phyloP scores from a whole-genome alignment of 2,329 filamentous ascomycete species.

The Setomelanomma holmii region DNA sequence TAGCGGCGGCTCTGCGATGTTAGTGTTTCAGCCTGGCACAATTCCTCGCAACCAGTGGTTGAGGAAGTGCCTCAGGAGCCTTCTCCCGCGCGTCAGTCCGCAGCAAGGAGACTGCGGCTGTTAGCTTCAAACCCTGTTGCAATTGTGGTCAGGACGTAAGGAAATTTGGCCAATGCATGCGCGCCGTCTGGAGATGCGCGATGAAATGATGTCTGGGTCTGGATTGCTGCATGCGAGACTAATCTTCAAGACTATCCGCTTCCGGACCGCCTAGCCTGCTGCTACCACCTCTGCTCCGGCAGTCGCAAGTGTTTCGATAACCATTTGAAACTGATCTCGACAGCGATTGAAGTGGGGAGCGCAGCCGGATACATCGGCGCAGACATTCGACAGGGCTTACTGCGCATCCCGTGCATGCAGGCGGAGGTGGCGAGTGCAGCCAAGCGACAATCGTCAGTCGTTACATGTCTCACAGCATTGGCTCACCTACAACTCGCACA shows the following conservation, averaged over 20 bases:
- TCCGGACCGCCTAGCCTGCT: no score
- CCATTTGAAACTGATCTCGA: not conserved
- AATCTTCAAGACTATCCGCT: slow-evolving; percentile 13
- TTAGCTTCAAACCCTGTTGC: not conserved
- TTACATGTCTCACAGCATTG: slow-evolving; percentile 23
- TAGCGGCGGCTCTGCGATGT: slow-evolving; percentile 21
- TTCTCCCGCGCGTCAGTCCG: slow-evolving; percentile 18
- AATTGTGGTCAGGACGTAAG: slow-evolving; percentile 3
- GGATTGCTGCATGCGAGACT: slow-evolving; percentile 11
- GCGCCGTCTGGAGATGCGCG: slow-evolving; percentile 18
- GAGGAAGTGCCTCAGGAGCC: slow-evolving; percentile 9
- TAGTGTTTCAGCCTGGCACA: slow-evolving; percentile 30
- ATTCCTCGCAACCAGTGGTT: slow-evolving; percentile 14
- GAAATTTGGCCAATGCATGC: slow-evolving; percentile 7
- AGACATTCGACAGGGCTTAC: no score
- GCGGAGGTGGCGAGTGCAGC: slow-evolving; percentile 4
- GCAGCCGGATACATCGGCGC: not conserved
- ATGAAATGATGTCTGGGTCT: slow-evolving; percentile 19
- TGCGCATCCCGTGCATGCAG: not conserved
- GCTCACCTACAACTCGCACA: slow-evolving; percentile 14
- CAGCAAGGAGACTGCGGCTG: slow-evolving; percentile 8
- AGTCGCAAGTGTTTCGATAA: no score
- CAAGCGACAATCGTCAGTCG: slow-evolving; percentile 7
- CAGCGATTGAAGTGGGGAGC: not conserved
- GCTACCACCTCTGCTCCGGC: no score